Percentiles rank a stretch among this genome's conserved stretches.
Evolutionary conservation across 208 protist species (phyloP).

Genomic region (Wallacemonas sp.): DNA sequence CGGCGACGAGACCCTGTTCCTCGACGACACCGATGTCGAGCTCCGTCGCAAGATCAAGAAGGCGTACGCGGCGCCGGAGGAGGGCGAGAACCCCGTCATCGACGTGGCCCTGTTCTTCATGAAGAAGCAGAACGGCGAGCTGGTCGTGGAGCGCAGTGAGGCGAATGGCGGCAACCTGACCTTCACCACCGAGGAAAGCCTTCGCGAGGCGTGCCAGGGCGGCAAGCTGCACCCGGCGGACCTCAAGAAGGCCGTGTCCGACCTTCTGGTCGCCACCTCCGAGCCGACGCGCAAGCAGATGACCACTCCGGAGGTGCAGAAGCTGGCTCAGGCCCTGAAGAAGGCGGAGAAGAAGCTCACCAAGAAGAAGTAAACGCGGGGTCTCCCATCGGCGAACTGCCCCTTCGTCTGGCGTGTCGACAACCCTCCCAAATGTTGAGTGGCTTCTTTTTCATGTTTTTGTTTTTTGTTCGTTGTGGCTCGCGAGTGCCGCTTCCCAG

Average conservation of each 20-base stretch:
- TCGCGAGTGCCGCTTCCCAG: no score
- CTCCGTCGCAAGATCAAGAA: constrained; percentile 96
- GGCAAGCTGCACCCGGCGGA: constrained; percentile 90
- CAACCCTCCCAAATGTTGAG: no score
- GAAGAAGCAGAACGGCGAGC: constrained; percentile 16
- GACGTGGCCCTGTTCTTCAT: constrained; percentile 81
- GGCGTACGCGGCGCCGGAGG: constrained; percentile 93
- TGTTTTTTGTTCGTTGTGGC: no score
- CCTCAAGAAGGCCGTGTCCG: constrained; percentile 91
- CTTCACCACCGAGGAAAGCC: constrained; percentile 38
- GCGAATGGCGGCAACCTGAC: constrained; percentile 62
- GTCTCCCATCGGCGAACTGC: no score
- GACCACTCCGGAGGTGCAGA: constrained; percentile 63
- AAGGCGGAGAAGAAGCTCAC: constrained; percentile 82
- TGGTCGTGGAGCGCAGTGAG: constrained; percentile 60
- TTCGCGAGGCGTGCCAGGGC: constrained; percentile 65
- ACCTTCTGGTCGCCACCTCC: constrained; percentile 47
- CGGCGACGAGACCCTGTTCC: constrained; percentile 96
- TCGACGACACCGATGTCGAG: constrained; percentile 96
- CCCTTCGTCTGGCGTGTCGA: no score
- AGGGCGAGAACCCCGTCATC: constrained; percentile 91
- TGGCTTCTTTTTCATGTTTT: no score
- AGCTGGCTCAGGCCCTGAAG: constrained; percentile 53
- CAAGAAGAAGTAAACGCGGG: constrained; percentile 70
- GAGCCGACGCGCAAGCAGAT: constrained; percentile 38